phyloP scores from a whole-genome alignment of 2,329 filamentous ascomycete genomes.

The Phyllosticta capitalensis region DNA sequence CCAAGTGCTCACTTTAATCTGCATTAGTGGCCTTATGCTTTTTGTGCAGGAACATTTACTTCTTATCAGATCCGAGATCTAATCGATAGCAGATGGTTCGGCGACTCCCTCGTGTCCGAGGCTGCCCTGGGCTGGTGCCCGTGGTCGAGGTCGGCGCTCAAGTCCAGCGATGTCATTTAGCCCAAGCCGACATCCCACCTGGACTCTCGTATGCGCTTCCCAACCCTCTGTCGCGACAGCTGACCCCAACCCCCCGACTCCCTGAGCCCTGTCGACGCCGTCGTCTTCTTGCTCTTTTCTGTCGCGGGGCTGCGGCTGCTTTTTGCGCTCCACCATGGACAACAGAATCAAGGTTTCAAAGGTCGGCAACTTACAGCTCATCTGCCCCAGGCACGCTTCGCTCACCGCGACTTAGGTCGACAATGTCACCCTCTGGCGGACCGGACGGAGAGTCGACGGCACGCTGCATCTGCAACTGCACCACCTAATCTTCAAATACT shows the following conservation, averaged over 20 bases:
- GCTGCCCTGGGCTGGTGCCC: too few relatives aligned
- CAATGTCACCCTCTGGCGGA: constrained; percentile 50
- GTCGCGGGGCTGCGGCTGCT: constrained; percentile 7
- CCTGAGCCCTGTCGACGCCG: background rate
- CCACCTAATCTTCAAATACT: constrained; percentile 55
- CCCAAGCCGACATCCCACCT: background rate
- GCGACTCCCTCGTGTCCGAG: too few relatives aligned
- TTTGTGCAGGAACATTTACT: too few relatives aligned
- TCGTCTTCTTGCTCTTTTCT: background rate
- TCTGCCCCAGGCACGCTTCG: background rate
- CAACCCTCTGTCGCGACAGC: background rate
- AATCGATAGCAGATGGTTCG: too few relatives aligned
- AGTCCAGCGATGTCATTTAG: background rate
- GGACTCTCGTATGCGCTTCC: background rate
- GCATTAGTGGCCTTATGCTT: too few relatives aligned
- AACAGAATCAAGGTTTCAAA: constrained; percentile 37
- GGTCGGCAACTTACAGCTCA: constrained; percentile 15
- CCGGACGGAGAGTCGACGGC: constrained; percentile 47
- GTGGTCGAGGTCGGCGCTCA: background rate
- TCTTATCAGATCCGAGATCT: too few relatives aligned
- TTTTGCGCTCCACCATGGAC: constrained; percentile 26
- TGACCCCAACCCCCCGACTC: background rate
- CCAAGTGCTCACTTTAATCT: too few relatives aligned
- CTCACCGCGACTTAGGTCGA: constrained; percentile 41
- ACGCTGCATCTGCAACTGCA: constrained; percentile 54